Evolutionary conservation across 345 rosid species (phyloP), one percentile per base, ranked within the genome.

Genomic region (Lagerstroemia speciosa): DNA sequence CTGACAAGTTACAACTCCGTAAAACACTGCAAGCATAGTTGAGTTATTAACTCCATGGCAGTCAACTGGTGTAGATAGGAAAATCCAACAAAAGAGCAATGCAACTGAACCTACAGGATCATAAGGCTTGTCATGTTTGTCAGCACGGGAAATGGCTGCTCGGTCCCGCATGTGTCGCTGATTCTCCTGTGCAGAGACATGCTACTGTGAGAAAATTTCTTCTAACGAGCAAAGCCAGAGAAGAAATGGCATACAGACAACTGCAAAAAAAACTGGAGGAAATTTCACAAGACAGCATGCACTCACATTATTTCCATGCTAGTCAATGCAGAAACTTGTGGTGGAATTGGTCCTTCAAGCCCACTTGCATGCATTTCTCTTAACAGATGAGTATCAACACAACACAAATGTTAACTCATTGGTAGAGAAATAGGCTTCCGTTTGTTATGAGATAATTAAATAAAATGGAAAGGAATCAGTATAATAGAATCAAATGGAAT

Each of bases 361-460:
- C 88, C 88, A 46, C 83, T 73, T 32, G 85, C 85, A 55, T 81
- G 83, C 82, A 86, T 75, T 74, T 86, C 87, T 67, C 91, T 86
- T 76, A 70, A 71, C 50, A 36, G 45, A 65, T 65, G 71, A 69
- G 41, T 26, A 62, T 5, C 57, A 65, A 17, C 33, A 27, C 57
- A 65, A 17, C 33, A 27, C 24, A 64, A 38, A 38, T n/a, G 19
- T 31, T 58, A 58, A 30, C 14, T 12, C 63, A 29, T 27, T 24
- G n/a, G 55, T 15, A 62, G 26, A 6, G 34, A 2, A 43, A 5
- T 45, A n/a, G n/a, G n/a, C n/a, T n/a, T n/a, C n/a, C n/a, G n/a
- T n/a, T n/a, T n/a, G n/a, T n/a, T n/a, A n/a, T n/a, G n/a, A n/a
- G n/a, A n/a, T n/a, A n/a, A n/a, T n/a, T n/a, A n/a, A n/a, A n/a